phyloP scores from a whole-genome alignment of 805 yeast genomes.

The Zygoascus biomembranicola region DNA sequence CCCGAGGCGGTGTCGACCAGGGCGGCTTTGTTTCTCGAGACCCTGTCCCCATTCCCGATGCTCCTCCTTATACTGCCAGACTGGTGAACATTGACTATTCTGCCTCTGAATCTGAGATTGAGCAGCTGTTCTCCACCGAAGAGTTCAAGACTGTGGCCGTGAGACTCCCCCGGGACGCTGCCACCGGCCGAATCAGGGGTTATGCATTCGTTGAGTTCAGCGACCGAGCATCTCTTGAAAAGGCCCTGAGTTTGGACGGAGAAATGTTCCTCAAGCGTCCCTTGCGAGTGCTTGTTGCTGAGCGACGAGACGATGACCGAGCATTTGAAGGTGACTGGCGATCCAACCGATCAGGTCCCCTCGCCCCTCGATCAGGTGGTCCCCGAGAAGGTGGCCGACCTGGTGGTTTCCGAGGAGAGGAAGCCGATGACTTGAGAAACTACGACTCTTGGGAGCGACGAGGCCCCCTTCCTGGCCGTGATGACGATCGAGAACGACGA shows the following conservation, averaged over 20 bases:
- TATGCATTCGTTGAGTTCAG: conserved; percentile 86
- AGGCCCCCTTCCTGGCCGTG: conserved; percentile 44
- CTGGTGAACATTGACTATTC: conserved; percentile 82
- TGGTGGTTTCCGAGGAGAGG: conserved; percentile 24
- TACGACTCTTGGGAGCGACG: conserved; percentile 30
- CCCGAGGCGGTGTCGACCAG: neutral
- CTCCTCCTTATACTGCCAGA: conserved; percentile 88
- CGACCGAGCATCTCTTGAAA: conserved; percentile 66
- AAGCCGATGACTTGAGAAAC: conserved; percentile 16
- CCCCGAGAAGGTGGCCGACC: conserved; percentile 29
- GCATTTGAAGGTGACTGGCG: conserved; percentile 33
- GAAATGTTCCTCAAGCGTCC: conserved; percentile 64
- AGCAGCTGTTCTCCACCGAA: conserved; percentile 31
- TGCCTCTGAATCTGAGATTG: conserved; percentile 49
- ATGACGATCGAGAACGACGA: conserved; percentile 25
- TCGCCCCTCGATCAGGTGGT: conserved; percentile 22
- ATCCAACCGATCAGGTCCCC: conserved; percentile 13
- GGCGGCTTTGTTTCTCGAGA: conserved; percentile 30
- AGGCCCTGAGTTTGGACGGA: conserved; percentile 67
- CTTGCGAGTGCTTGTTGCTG: conserved; percentile 69
- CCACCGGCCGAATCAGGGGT: conserved; percentile 67
- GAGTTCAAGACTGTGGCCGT: conserved; percentile 49
- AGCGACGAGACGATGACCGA: conserved; percentile 34
- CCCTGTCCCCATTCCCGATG: conserved; percentile 81
- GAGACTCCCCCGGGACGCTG: conserved; percentile 63